Percentiles rank a stretch among this genome's conserved stretches.
These are phyloP conservation scores for Camellia sinensis DNA, from an alignment of 148 eudicot genomes.

Conservation along the genomic window DNA sequence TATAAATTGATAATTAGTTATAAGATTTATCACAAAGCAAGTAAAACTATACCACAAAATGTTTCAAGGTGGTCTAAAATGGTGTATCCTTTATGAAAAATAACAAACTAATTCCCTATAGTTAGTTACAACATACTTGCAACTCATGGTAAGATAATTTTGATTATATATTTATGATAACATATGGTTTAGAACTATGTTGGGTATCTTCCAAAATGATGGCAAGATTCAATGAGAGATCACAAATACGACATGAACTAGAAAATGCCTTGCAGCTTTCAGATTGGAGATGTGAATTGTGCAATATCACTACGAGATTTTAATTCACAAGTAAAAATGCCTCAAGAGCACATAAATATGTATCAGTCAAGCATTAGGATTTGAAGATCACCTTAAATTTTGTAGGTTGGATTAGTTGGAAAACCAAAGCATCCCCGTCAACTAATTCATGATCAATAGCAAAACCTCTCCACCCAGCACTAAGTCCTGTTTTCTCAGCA, in stretches of 20 bases:
- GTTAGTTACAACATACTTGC: background rate
- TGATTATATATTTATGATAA: too few species aligned
- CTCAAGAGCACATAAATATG: background rate
- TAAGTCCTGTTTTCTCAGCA: slow-evolving; percentile 57
- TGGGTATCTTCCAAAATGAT: background rate
- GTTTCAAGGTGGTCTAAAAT: background rate
- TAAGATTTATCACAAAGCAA: background rate
- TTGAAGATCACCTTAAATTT: slow-evolving; percentile 51
- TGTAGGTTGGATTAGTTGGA: slow-evolving; percentile 47
- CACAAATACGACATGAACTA: background rate
- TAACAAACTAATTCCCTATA: background rate
- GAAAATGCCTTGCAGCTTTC: background rate
- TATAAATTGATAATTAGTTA: too few species aligned
- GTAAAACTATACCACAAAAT: background rate
- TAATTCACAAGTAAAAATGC: background rate
- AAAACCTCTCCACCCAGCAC: slow-evolving; percentile 88
- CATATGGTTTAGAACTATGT: background rate
- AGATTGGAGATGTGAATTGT: background rate
- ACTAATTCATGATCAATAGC: slow-evolving; percentile 64
- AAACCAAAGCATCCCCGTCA: slow-evolving; percentile 75
- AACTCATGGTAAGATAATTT: background rate
- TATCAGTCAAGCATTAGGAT: background rate
- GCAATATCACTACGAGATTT: background rate
- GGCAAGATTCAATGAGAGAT: background rate
- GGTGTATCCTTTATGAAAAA: background rate